Evolutionary conservation across 305 asterid species (phyloP).

Genomic region (Solanum aculeatissimum): DNA sequence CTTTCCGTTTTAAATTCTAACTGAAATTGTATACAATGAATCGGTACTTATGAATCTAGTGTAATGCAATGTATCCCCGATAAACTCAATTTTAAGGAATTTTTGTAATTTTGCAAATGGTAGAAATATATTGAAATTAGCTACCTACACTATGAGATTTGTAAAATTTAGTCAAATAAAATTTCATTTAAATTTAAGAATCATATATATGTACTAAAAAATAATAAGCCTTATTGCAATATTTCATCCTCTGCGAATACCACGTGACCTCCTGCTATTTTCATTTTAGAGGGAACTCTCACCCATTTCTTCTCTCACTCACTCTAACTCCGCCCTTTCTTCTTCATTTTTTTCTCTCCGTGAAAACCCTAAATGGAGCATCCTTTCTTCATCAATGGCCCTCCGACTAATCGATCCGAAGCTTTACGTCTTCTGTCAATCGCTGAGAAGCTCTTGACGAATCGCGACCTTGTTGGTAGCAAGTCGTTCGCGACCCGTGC

Average conservation of each 20-base stretch:
- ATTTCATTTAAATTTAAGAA: no score
- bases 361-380: conserved; percentile 31
- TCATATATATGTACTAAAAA: no score
- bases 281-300: neutral
- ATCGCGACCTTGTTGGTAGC: conserved; percentile 51
- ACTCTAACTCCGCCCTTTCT: neutral
- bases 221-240: neutral
- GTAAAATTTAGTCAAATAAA: no score
- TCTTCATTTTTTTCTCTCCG: neutral
- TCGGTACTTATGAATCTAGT: no score
- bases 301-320: neutral
- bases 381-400: conserved; percentile 40
- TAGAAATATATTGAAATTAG: no score
- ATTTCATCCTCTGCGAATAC: neutral
- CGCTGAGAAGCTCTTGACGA: conserved; percentile 41
- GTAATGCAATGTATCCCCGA: no score
- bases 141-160: no score
- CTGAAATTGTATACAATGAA: no score
- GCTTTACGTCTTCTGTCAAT: conserved; percentile 48
- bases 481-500: conserved; percentile 85
- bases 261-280: neutral
- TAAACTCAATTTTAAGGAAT: no score
- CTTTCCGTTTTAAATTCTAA: no score
- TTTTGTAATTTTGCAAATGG: no score
- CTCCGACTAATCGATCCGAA: conserved; percentile 28